phyloP scores from a whole-genome alignment of 2,329 filamentous ascomycete genomes.

The Fusarium nisikadoi region DNA sequence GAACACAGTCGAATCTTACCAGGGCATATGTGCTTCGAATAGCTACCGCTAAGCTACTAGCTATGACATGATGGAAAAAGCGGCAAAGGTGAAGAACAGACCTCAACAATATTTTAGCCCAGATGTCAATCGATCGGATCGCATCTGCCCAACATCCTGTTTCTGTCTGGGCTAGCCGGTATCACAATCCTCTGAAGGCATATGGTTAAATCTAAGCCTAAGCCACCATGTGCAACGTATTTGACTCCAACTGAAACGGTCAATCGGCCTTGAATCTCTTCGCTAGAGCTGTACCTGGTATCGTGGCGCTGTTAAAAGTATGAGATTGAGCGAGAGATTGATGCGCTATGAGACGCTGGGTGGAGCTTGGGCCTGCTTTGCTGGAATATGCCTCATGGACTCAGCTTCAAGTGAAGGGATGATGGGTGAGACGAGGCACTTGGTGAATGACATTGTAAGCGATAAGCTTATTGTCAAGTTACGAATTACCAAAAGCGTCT shows the following conservation, averaged over 20 bases:
- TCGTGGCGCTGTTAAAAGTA: not conserved
- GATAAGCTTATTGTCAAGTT: not conserved
- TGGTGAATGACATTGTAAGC: not conserved
- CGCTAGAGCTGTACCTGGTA: not conserved
- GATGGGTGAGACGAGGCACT: not conserved
- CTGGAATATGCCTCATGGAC: not conserved
- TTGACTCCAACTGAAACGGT: not conserved
- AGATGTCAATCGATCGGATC: not conserved
- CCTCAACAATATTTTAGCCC: not conserved
- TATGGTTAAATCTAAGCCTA: not conserved
- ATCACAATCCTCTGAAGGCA: not conserved
- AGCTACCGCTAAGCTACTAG: not conserved
- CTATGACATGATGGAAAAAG: no score
- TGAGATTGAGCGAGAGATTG: not conserved
- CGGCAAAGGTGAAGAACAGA: not conserved
- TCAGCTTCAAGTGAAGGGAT: not conserved
- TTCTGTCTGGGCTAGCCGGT: not conserved
- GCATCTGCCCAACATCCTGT: not conserved
- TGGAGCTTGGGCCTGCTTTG: not conserved
- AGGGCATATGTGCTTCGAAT: not conserved
- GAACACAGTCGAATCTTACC: accelerated
- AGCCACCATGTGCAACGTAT: not conserved
- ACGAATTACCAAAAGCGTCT: not conserved
- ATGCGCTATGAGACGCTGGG: not conserved
- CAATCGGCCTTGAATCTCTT: not conserved